Percentiles rank a stretch among this genome's conserved stretches.
These are phyloP conservation scores for Eucalyptus cloeziana DNA, from an alignment of 345 rosid genomes.

Conservation along the genomic window DNA sequence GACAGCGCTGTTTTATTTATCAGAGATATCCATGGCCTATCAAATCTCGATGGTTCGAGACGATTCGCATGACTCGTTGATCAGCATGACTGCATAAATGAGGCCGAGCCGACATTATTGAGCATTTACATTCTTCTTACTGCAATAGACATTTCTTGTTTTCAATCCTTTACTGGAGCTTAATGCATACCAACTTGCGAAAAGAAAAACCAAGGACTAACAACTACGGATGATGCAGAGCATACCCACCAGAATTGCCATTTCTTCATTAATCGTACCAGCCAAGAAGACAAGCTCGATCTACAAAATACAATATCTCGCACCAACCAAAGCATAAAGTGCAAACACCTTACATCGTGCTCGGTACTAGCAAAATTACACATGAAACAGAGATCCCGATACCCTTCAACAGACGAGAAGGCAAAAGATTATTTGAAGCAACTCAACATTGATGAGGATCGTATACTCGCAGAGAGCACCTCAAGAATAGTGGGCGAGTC, in stretches of 20 bases:
- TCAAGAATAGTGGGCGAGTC: neutral
- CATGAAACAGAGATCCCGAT: neutral
- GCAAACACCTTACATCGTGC: neutral
- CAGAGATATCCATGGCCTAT: neutral
- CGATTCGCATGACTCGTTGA: neutral
- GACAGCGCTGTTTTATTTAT: neutral
- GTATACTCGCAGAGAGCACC: neutral
- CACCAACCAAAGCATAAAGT: neutral
- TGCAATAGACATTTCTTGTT: neutral
- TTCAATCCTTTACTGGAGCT: neutral
- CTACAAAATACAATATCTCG: neutral
- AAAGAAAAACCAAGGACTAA: neutral
- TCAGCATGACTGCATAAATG: neutral
- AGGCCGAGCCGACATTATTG: neutral
- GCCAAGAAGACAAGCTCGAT: neutral
- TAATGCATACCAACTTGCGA: neutral
- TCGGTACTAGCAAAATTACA: neutral
- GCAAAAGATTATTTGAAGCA: neutral
- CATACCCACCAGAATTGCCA: neutral
- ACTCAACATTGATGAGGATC: neutral
- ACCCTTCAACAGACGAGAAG: neutral
- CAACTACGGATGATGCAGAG: neutral
- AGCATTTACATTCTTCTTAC: neutral
- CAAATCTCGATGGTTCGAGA: neutral
- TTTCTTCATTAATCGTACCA: neutral